These are phyloP conservation scores for Escallonia herrerae DNA, from an alignment of 129 eudicot genomes.

Conservation along the genomic window DNA sequence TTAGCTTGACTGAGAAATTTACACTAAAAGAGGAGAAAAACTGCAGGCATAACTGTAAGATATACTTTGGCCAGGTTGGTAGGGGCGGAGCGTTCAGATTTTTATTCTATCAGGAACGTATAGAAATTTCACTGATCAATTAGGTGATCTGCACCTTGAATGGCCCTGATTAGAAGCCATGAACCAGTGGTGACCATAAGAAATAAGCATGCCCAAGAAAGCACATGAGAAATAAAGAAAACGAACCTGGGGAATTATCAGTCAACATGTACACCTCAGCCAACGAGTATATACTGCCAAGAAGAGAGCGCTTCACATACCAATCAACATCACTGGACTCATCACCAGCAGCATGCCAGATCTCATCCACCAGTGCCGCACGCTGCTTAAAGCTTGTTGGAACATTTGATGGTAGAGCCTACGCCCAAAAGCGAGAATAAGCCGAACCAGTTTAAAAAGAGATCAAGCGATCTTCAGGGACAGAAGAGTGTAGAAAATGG, in stretches of 20 bases:
- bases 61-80: too few relatives aligned
- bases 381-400: conserved; percentile 91
- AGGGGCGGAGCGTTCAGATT: too few relatives aligned
- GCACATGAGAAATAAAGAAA: neutral
- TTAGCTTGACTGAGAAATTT: too few relatives aligned
- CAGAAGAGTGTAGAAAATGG: neutral
- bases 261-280: conserved; percentile 89
- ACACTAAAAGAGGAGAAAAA: too few relatives aligned
- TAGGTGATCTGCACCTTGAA: too few relatives aligned
- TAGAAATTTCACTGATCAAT: too few relatives aligned
- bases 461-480: neutral
- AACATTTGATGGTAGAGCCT: conserved; percentile 78
- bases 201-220: too few relatives aligned
- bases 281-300: conserved; percentile 81
- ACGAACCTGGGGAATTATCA: conserved; percentile 75
- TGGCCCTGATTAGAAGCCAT: too few relatives aligned
- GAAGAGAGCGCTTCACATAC: conserved; percentile 84
- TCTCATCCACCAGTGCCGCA: conserved; percentile 90
- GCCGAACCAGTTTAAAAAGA: too few relatives aligned
- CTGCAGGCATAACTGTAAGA: too few relatives aligned
- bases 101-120: too few relatives aligned
- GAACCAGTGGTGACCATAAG: neutral
- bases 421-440: neutral
- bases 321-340: conserved; percentile 64
- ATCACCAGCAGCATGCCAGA: conserved; percentile 89